A percentile compares a stretch with the other conserved stretches of the same genome.
phyloP scores from a whole-genome alignment of 1,139 yeast genomes.

The Pichia sorboxylosa region DNA sequence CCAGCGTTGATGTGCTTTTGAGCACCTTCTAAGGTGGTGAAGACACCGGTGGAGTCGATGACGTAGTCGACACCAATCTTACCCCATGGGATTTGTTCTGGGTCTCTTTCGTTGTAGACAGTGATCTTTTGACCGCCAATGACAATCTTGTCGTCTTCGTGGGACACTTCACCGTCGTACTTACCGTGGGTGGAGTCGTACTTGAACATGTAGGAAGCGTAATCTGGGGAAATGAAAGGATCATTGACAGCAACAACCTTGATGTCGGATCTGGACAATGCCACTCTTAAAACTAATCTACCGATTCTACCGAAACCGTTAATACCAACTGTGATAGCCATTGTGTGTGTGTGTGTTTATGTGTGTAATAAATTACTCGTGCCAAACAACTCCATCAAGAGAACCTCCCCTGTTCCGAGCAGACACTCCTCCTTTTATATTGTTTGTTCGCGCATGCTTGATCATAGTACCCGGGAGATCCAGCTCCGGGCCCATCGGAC shows the following conservation, averaged over 20 bases:
- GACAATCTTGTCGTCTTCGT: conserved; percentile 49
- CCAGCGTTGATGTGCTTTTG: conserved; percentile 78
- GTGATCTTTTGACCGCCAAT: conserved; percentile 59
- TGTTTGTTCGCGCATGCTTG: too few species aligned
- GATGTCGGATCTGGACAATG: conserved; percentile 57
- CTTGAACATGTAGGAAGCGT: conserved; percentile 83
- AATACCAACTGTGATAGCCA: conserved; percentile 56
- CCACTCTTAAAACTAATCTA: conserved; percentile 69
- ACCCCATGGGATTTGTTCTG: conserved; percentile 77
- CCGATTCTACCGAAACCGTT: conserved; percentile 92
- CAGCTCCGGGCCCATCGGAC: too few species aligned
- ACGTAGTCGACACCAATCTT: conserved; percentile 64
- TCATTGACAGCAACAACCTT: conserved; percentile 73
- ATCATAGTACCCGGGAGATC: too few species aligned
- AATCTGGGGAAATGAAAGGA: conserved; percentile 73
- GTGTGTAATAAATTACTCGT: conserved; percentile 3
- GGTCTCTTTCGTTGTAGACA: conserved; percentile 74
- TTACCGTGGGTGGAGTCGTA: conserved; percentile 81
- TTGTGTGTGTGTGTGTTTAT: conserved; percentile 14
- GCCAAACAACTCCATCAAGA: too few species aligned
- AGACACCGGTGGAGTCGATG: conserved; percentile 81
- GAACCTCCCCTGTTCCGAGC: too few species aligned
- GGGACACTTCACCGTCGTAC: conserved; percentile 53
- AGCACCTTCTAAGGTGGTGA: conserved; percentile 68
- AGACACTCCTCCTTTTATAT: too few species aligned